Evolutionary conservation across 2,329 filamentous ascomycete genomes (phyloP).

Genomic region (Alternaria tenuissima): DNA sequence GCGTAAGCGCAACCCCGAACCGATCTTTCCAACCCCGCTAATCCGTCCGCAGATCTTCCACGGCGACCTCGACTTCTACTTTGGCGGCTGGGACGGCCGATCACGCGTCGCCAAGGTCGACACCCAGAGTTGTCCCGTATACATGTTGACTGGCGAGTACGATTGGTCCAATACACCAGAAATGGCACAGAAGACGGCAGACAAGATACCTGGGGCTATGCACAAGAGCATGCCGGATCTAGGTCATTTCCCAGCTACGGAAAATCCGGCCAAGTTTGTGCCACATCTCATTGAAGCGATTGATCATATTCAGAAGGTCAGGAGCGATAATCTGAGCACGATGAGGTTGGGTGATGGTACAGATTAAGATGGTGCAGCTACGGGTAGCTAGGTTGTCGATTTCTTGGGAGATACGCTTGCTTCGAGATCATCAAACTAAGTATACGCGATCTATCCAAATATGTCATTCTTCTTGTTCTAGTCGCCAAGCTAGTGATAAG

Average conservation of each 20-base stretch:
- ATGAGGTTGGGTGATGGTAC: slow-evolving; percentile 43
- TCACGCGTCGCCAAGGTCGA: slow-evolving; percentile 56
- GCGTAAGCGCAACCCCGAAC: slow-evolving; percentile 28
- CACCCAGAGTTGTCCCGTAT: slow-evolving; percentile 59
- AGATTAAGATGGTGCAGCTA: slow-evolving; percentile 9
- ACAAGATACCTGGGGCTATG: slow-evolving; percentile 57
- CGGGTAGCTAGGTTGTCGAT: neutral
- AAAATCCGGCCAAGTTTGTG: slow-evolving; percentile 53
- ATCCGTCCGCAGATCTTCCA: slow-evolving; percentile 55
- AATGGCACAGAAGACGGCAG: slow-evolving; percentile 57
- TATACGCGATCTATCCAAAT: neutral
- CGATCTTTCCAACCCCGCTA: neutral
- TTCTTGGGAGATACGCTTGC: too few species aligned
- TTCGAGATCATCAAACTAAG: too few species aligned
- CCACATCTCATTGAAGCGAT: slow-evolving; percentile 50
- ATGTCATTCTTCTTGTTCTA: neutral
- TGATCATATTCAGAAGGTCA: slow-evolving; percentile 49
- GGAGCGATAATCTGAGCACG: slow-evolving; percentile 40
- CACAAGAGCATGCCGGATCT: slow-evolving; percentile 57
- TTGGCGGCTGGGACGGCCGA: slow-evolving; percentile 60
- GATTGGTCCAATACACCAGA: slow-evolving; percentile 59
- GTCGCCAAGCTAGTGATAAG: neutral
- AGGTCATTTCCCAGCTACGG: slow-evolving; percentile 59
- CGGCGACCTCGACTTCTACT: slow-evolving; percentile 62
- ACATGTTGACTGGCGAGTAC: slow-evolving; percentile 62